Evolutionary conservation across 257 asterid genomes (phyloP).

Genomic region (Ilex aquifolium): DNA sequence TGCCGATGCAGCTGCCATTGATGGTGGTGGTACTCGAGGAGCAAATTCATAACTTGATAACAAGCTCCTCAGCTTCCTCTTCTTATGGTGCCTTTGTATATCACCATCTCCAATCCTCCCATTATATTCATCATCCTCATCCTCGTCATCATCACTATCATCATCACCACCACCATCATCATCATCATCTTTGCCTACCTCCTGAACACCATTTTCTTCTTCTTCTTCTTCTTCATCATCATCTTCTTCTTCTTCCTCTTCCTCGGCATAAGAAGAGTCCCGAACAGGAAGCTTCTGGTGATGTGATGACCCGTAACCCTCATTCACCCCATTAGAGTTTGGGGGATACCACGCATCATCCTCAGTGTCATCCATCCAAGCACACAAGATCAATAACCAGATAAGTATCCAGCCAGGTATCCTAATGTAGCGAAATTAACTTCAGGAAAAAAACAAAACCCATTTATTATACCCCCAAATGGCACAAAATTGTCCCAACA

Average conservation of each 20-base stretch:
- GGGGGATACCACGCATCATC: slow-evolving; percentile 47
- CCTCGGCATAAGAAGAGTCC: too few relatives aligned
- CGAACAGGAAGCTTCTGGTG: too few relatives aligned
- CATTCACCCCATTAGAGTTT: slow-evolving; percentile 20
- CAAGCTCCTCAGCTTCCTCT: slow-evolving; percentile 43
- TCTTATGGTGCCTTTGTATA: slow-evolving; percentile 21
- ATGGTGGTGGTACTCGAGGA: slow-evolving; percentile 58
- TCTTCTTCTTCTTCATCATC: too few relatives aligned
- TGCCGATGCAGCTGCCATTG: slow-evolving; percentile 22
- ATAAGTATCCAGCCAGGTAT: not conserved
- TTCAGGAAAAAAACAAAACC: not conserved
- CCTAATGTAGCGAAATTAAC: not conserved
- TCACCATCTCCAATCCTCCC: too few relatives aligned
- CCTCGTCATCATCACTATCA: too few relatives aligned
- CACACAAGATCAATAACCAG: slow-evolving; percentile 13
- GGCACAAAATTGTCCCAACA: not conserved
- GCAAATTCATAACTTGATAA: slow-evolving; percentile 79
- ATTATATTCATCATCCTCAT: too few relatives aligned
- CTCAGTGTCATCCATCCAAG: slow-evolving; percentile 51
- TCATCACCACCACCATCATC: too few relatives aligned
- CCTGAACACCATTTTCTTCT: too few relatives aligned
- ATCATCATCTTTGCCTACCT: too few relatives aligned
- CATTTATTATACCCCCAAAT: not conserved
- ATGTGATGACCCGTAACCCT: too few relatives aligned
- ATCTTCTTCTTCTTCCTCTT: too few relatives aligned